phyloP scores from a whole-genome alignment of 1,284 basidiomycete genomes.

The Microbotryum scabiosae region DNA sequence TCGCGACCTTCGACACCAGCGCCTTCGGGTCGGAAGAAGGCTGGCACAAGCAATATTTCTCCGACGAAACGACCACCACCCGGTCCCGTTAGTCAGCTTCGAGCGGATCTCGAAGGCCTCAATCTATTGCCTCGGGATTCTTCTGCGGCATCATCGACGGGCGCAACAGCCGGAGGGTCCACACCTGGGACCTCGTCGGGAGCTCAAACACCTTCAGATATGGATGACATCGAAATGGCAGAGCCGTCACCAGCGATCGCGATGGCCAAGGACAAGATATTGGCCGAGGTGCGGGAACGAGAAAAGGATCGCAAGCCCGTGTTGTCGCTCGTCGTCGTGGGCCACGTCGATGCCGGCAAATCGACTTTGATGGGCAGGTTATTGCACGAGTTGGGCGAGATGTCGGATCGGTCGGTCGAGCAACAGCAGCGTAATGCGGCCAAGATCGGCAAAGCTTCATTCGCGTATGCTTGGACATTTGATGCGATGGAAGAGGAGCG shows the following conservation, averaged over 20 bases:
- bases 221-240: slow-evolving; percentile 21
- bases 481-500: slow-evolving; percentile 90
- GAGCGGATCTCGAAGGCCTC: slow-evolving; percentile 64
- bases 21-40: slow-evolving; percentile 14
- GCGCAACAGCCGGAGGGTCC: not conserved
- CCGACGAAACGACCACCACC: slow-evolving; percentile 13
- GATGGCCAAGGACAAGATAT: slow-evolving; percentile 70
- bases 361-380: slow-evolving; percentile 94
- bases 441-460: slow-evolving; percentile 86
- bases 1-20: slow-evolving; percentile 18
- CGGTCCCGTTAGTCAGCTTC: slow-evolving; percentile 41
- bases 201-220: not conserved
- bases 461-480: slow-evolving; percentile 95
- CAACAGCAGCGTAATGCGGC: slow-evolving; percentile 85
- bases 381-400: slow-evolving; percentile 78
- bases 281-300: slow-evolving; percentile 66
- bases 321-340: slow-evolving; percentile 85
- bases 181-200: no score
- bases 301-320: slow-evolving; percentile 56
- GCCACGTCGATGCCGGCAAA: slow-evolving; percentile 97
- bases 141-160: not conserved
- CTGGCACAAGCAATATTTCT: slow-evolving; percentile 12
- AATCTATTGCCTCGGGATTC: slow-evolving; percentile 46
- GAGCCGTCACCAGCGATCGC: not conserved
- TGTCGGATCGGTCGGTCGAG: slow-evolving; percentile 74